Base-by-base conservation (phyloP, 805 yeast species). In the Danielia oregonensis region DNA sequence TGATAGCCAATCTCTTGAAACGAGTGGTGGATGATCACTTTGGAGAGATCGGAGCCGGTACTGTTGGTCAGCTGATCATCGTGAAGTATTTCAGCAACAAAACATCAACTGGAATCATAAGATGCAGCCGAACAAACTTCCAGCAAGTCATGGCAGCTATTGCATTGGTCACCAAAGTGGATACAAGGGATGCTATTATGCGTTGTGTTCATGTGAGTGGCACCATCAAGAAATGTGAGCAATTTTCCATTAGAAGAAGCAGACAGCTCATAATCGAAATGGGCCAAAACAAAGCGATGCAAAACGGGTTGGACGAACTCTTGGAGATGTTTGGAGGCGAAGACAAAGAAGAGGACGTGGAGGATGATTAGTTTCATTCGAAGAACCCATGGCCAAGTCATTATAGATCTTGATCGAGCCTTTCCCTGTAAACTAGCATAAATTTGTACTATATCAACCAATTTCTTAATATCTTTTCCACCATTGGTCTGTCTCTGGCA, bases 191-290 rank as follows among this genome's bases (percentile, higher is more conserved):
- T 5, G 73, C 78, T 4, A 70, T 82, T 8, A 56, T 88, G 11
- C 68, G 79, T 35, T 80, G 85, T 18, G 61, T 74, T 4, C 83
- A 82, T 37, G 78, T 86, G 0, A 81, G 95, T 51, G 97, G 96
- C 0, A 87, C 96, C 0, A 88, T 89, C 21, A 81, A 79, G 53
- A 86, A 86, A 52, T 76, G 94, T 44, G 95, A 89, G 53, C 73
- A 78, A 44, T 74, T 68, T 38, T 82, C 88, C 0, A 77, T 86
- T 9, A 42, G 43, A 18, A 56, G 69, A 36, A 65, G 76, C 51
- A 65, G 69, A 33, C 58, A 63, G 27, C 42, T 59, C 28, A 60
- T 73, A 51, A 43, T 32, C 8, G 40, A 37, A 14, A 27, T 46
- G 33, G 51, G 49, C 3, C 40, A 32, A 19, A 45, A 37, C n/a